These are phyloP conservation scores for Lachnellula cervina DNA, from an alignment of 2,329 filamentous ascomycete genomes.

Conservation along the genomic window DNA sequence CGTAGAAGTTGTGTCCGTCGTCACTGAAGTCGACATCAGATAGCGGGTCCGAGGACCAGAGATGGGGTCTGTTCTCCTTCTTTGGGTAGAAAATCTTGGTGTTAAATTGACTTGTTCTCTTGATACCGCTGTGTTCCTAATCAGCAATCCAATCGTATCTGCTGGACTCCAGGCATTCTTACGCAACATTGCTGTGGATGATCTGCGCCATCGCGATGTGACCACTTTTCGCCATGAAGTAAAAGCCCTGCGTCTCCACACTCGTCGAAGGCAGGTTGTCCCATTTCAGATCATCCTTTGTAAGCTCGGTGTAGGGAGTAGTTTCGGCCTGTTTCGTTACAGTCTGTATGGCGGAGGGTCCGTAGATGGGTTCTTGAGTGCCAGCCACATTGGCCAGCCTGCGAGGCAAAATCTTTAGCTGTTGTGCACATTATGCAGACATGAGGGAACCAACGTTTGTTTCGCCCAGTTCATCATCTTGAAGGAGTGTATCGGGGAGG, in stretches of 20 bases:
- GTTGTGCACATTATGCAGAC: neutral
- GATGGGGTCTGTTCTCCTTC: conserved; percentile 61
- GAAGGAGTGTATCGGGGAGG: conserved; percentile 18
- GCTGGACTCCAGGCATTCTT: conserved; percentile 35
- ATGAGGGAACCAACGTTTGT: conserved; percentile 62
- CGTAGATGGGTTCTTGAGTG: conserved; percentile 95
- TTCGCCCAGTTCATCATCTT: conserved; percentile 93
- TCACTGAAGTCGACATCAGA: conserved; percentile 78
- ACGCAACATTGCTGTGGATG: conserved; percentile 98
- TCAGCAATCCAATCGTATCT: conserved; percentile 22
- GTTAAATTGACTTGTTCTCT: conserved; percentile 90
- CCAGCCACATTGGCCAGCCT: conserved; percentile 78
- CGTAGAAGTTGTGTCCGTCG: conserved; percentile 77
- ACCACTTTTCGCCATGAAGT: conserved; percentile 76
- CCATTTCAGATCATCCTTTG: conserved; percentile 79
- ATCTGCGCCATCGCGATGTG: conserved; percentile 77
- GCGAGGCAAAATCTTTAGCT: conserved; percentile 21
- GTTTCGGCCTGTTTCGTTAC: conserved; percentile 76
- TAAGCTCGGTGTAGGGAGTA: conserved; percentile 75
- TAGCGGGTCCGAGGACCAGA: conserved; percentile 82
- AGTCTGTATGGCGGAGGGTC: conserved; percentile 78
- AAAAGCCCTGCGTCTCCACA: conserved; percentile 95
- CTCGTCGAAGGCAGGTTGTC: conserved; percentile 72
- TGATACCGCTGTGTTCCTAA: conserved; percentile 63
- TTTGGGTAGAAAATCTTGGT: conserved; percentile 80